Conservation (phyloP, 2,329 filamentous ascomycete species). For the Neonectria punicea region DNA sequence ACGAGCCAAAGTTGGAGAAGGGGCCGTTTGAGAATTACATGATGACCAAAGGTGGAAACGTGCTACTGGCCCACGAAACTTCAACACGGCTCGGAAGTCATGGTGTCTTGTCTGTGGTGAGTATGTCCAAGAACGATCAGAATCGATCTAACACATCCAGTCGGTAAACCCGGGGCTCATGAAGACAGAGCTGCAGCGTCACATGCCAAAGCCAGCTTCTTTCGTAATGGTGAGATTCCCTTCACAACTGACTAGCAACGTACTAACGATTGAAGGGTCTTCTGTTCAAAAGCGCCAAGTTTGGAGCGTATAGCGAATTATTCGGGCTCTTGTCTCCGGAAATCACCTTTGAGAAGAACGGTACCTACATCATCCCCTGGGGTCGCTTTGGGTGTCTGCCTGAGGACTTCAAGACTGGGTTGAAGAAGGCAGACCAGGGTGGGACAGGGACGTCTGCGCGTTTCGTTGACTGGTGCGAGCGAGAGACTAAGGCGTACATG, state of each 20-base stretch:
- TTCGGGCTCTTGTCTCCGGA: slow-evolving; percentile 35
- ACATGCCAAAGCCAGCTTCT: slow-evolving; percentile 30
- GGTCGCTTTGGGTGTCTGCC: slow-evolving; percentile 30
- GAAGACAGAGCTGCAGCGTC: slow-evolving; percentile 33
- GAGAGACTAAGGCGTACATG: slow-evolving; percentile 15
- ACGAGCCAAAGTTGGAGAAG: slow-evolving; percentile 25
- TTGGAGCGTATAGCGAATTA: slow-evolving; percentile 34
- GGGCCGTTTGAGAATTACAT: slow-evolving; percentile 37
- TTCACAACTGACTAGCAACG: not conserved
- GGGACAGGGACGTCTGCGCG: slow-evolving; percentile 17
- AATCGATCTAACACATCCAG: slow-evolving; percentile 16
- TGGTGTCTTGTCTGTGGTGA: slow-evolving; percentile 30
- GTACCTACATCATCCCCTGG: slow-evolving; percentile 29
- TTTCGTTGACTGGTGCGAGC: slow-evolving; percentile 32
- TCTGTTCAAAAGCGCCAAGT: slow-evolving; percentile 32
- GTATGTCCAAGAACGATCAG: not conserved
- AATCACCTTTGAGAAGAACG: slow-evolving; percentile 27
- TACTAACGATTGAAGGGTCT: slow-evolving; percentile 20
- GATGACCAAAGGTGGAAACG: slow-evolving; percentile 35
- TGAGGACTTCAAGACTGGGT: slow-evolving; percentile 19
- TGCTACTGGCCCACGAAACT: slow-evolving; percentile 29
- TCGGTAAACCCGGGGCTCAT: slow-evolving; percentile 34
- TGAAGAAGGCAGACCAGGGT: slow-evolving; percentile 23
- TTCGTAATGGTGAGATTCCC: slow-evolving; percentile 29
- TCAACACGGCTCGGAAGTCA: slow-evolving; percentile 20